Evolutionary conservation across 1,139 yeast species (phyloP).

Genomic region (Pichia sp.): DNA sequence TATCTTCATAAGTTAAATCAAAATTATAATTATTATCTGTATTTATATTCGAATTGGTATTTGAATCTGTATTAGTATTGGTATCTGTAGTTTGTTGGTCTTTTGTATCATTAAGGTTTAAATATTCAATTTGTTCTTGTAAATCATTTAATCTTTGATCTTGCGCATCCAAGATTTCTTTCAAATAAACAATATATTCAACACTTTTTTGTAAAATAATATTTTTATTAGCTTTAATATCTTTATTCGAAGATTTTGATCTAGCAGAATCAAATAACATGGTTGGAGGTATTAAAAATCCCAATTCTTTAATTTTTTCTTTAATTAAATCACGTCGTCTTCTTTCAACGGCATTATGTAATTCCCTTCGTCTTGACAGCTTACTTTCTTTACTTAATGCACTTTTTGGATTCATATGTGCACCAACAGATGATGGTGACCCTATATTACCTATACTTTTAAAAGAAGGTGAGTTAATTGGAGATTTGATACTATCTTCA

Average conservation of each 20-base stretch:
- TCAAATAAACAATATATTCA: conserved; percentile 56
- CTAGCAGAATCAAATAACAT: conserved; percentile 47
- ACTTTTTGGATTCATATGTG: conserved; percentile 38
- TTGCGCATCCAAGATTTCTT: conserved; percentile 38
- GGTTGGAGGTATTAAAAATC: conserved; percentile 66
- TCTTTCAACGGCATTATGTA: conserved; percentile 78
- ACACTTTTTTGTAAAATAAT: conserved; percentile 63
- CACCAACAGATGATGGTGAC: conserved; percentile 30
- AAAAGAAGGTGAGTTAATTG: conserved; percentile 31
- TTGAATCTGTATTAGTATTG: background rate
- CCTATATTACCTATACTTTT: conserved; percentile 31
- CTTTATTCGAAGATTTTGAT: conserved; percentile 41
- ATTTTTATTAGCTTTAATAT: conserved; percentile 66
- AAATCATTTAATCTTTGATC: conserved; percentile 34
- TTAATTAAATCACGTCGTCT: conserved; percentile 73
- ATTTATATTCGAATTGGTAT: no score
- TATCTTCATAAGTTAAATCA: no score
- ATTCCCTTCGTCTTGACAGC: conserved; percentile 61
- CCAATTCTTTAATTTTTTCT: conserved; percentile 67
- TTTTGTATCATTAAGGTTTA: conserved; percentile 2
- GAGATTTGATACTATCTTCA: conserved; percentile 30
- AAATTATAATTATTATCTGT: no score
- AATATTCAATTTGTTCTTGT: conserved; percentile 13
- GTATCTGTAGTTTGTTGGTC: background rate
- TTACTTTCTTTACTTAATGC: conserved; percentile 62